These are phyloP conservation scores for Salix udensis DNA, from an alignment of 345 rosid genomes.

Conservation along the genomic window DNA sequence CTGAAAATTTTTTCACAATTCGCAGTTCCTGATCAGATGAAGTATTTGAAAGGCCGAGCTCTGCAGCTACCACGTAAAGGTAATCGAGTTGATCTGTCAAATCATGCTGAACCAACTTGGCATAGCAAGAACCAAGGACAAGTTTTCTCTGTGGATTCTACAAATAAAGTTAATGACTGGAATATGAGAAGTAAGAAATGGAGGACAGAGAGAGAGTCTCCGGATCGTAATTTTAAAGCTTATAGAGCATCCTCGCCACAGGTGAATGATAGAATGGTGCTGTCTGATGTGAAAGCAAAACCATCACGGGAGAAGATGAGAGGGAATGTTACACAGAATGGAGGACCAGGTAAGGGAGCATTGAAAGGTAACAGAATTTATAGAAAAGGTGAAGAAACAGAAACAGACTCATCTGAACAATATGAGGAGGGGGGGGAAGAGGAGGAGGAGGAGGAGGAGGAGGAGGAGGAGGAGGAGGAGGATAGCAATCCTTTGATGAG, in stretches of 20 bases:
- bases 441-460: background rate
- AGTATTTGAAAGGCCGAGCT: constrained; percentile 44
- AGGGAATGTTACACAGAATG: constrained; percentile 48
- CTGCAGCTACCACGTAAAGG: constrained; percentile 37
- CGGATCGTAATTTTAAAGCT: constrained; percentile 46
- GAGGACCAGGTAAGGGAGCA: constrained; percentile 35
- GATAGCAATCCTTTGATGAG: constrained; percentile 43
- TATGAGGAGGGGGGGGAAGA: constrained; percentile 25
- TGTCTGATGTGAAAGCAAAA: constrained; percentile 52
- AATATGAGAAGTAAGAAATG: constrained; percentile 58
- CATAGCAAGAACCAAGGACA: constrained; percentile 46
- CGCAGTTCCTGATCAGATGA: constrained; percentile 52
- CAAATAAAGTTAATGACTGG: constrained; percentile 55
- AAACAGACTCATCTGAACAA: constrained; percentile 74
- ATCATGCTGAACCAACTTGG: constrained; percentile 41
- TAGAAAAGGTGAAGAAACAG: constrained; percentile 63
- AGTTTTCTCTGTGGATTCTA: constrained; percentile 43
- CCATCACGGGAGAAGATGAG: constrained; percentile 54
- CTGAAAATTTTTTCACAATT: constrained; percentile 39
- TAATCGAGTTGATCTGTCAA: constrained; percentile 45
- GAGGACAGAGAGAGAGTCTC: constrained; percentile 54
- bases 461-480: constrained; percentile 60
- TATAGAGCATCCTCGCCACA: constrained; percentile 51
- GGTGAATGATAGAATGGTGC: constrained; percentile 50
- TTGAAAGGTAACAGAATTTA: constrained; percentile 45